Conservation (phyloP, 2,329 filamentous ascomycete genomes). For the Ascomycota sp. region DNA sequence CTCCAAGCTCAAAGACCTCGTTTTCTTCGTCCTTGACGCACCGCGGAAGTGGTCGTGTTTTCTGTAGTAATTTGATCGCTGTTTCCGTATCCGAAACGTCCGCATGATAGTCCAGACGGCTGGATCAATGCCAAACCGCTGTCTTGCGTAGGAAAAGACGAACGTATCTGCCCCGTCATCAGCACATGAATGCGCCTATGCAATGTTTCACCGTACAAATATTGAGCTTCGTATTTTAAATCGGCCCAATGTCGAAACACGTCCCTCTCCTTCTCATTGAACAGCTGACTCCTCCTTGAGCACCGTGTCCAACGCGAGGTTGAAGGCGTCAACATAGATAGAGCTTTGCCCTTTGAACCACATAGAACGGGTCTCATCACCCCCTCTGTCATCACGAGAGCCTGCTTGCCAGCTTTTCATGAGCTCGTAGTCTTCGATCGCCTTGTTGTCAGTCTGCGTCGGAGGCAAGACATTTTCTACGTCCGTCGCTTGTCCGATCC, state of each 20-base stretch:
- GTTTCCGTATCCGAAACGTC: slow-evolving; percentile 57
- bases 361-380: slow-evolving; percentile 16
- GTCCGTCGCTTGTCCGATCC: slow-evolving; percentile 8
- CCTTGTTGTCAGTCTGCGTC: slow-evolving; percentile 44
- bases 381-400: slow-evolving; percentile 14
- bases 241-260: slow-evolving; percentile 60
- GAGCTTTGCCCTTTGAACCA: slow-evolving; percentile 69
- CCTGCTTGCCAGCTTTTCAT: slow-evolving; percentile 35
- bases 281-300: slow-evolving; percentile 69
- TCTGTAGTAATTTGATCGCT: slow-evolving; percentile 47
- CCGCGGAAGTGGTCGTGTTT: slow-evolving; percentile 30
- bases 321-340: slow-evolving; percentile 95
- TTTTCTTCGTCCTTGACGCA: slow-evolving; percentile 2
- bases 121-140: slow-evolving; percentile 72
- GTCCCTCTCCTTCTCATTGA: slow-evolving; percentile 55
- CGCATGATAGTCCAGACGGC: slow-evolving; percentile 56
- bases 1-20: slow-evolving; percentile 11
- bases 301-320: slow-evolving; percentile 75
- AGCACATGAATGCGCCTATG: background rate
- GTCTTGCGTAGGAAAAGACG: slow-evolving; percentile 84
- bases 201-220: slow-evolving; percentile 39
- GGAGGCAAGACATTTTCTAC: slow-evolving; percentile 41
- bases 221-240: slow-evolving; percentile 70
- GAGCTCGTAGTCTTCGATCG: slow-evolving; percentile 62
- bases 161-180: slow-evolving; percentile 44